These are phyloP conservation scores for Solanum verrucosum DNA, from an alignment of 257 asterid genomes.

Conservation along the genomic window DNA sequence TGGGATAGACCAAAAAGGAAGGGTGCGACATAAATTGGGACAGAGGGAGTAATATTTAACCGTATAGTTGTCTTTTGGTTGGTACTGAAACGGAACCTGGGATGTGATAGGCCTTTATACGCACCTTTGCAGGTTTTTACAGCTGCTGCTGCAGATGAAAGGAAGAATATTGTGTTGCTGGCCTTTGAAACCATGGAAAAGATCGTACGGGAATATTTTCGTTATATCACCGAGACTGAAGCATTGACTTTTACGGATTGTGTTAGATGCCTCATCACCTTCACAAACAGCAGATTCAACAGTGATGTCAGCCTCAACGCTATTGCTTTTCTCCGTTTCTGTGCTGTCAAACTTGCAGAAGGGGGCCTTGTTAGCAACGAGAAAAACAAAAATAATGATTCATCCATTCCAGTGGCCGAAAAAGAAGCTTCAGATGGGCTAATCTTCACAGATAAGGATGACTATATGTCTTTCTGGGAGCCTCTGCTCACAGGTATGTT, in stretches of 20 bases:
- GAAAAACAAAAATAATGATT: slow-evolving; percentile 41
- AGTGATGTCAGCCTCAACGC: slow-evolving; percentile 98
- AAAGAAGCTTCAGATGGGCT: slow-evolving; percentile 48
- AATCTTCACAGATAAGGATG: slow-evolving; percentile 50
- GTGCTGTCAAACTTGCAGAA: slow-evolving; percentile 97
- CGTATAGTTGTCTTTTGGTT: not conserved
- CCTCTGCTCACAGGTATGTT: slow-evolving; percentile 85
- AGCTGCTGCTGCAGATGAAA: slow-evolving; percentile 95
- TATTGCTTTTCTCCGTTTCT: slow-evolving; percentile 95
- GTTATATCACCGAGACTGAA: slow-evolving; percentile 93
- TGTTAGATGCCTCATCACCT: slow-evolving; percentile 89
- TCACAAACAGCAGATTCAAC: slow-evolving; percentile 90
- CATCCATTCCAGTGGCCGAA: slow-evolving; percentile 16
- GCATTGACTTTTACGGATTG: slow-evolving; percentile 83
- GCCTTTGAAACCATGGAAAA: slow-evolving; percentile 99
- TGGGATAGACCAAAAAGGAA: not conserved
- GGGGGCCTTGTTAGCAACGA: slow-evolving; percentile 81
- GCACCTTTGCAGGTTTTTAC: slow-evolving; percentile 67
- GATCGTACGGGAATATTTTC: slow-evolving; percentile 93
- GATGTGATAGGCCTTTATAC: not conserved
- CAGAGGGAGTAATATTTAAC: not conserved
- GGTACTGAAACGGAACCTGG: not conserved
- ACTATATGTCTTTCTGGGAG: slow-evolving; percentile 59
- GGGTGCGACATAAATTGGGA: not conserved
- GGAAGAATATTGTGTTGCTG: slow-evolving; percentile 87